Evolutionary conservation across 805 yeast genomes (phyloP).

Genomic region (Schwanniomyces sp.): DNA sequence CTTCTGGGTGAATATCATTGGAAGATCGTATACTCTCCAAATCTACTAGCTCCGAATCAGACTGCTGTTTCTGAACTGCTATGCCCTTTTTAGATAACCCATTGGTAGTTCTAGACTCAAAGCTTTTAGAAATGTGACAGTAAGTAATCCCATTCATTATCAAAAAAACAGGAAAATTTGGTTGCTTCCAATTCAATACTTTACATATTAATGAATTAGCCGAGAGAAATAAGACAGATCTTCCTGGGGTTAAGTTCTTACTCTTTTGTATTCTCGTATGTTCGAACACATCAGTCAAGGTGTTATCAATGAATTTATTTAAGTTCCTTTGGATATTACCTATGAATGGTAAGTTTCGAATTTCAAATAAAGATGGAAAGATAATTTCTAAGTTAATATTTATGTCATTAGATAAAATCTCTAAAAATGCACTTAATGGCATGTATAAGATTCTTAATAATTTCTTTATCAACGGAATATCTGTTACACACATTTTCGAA

Average conservation of each 20-base stretch:
- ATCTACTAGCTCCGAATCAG: background rate
- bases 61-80: background rate
- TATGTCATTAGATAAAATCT: conserved; percentile 54
- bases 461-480: conserved; percentile 40
- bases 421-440: conserved; percentile 60
- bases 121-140: conserved; percentile 21
- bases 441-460: conserved; percentile 50
- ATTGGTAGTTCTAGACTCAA: conserved; percentile 42
- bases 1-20: conserved; percentile 21
- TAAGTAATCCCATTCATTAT: conserved; percentile 66
- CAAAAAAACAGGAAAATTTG: conserved; percentile 92
- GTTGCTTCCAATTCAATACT: conserved; percentile 96
- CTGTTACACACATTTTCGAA: conserved; percentile 34
- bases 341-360: conserved; percentile 38
- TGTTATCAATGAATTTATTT: conserved; percentile 73
- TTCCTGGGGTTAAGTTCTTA: conserved; percentile 22
- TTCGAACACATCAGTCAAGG: conserved; percentile 69
- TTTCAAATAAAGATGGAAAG: conserved; percentile 62
- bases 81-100: conserved; percentile 24
- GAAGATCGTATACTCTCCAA: conserved; percentile 18
- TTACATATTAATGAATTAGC: conserved; percentile 90
- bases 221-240: conserved; percentile 82
- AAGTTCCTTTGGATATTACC: conserved; percentile 50
- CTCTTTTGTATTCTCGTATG: conserved; percentile 58
- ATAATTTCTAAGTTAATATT: conserved; percentile 73